These are phyloP conservation scores for Rhodosporidiobolus odoratus DNA, from an alignment of 768 basidiomycete genomes.

Conservation along the genomic window DNA sequence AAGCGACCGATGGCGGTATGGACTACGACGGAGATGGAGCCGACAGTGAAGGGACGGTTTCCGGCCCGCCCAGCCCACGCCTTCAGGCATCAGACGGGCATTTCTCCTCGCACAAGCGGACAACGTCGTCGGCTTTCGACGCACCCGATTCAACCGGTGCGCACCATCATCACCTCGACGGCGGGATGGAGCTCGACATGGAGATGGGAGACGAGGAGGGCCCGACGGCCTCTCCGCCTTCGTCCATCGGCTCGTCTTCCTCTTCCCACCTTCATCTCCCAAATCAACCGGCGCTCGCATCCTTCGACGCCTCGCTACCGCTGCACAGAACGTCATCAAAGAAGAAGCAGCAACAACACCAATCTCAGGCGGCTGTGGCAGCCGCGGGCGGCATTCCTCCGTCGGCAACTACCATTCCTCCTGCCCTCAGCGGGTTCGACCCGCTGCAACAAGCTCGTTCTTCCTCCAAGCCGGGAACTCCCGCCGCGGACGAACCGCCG, in stretches of 20 bases:
- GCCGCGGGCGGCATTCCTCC: conserved; percentile 11
- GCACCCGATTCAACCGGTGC: conserved; percentile 43
- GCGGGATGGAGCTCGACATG: conserved; percentile 41
- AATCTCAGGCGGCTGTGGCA: background rate
- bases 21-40: conserved; percentile 31
- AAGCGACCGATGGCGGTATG: conserved; percentile 31
- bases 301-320: conserved; percentile 11
- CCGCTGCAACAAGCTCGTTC: background rate
- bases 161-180: conserved; percentile 37
- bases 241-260: conserved; percentile 18
- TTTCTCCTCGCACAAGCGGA: background rate
- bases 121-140: conserved; percentile 52
- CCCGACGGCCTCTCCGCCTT: conserved; percentile 12
- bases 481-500: conserved; percentile 12
- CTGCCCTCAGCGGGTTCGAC: conserved; percentile 28
- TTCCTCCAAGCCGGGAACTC: conserved; percentile 6
- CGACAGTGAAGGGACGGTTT: conserved; percentile 36
- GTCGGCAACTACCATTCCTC: conserved; percentile 8
- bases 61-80: conserved; percentile 33
- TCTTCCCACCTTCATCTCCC: background rate
- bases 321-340: conserved; percentile 15
- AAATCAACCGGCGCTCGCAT: background rate
- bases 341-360: conserved; percentile 15
- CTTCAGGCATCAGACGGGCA: conserved; percentile 2
- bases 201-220: conserved; percentile 36